Conservation (phyloP, 2,329 filamentous ascomycete species). For the Fusarium lateritium region DNA sequence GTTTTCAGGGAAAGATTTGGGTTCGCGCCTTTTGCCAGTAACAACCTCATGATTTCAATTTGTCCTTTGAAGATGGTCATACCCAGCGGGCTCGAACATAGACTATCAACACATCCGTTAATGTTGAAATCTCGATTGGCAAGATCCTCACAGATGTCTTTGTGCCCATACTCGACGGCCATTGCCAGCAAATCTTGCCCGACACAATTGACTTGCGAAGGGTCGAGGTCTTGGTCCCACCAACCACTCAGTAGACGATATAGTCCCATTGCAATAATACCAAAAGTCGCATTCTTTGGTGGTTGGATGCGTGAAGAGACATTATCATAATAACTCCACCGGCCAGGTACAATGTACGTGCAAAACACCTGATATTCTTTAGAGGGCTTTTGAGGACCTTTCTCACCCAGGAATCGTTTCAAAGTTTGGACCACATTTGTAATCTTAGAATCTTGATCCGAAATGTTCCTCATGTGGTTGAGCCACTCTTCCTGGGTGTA, state of each 20-base stretch:
- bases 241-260: conserved; percentile 2
- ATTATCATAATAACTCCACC: too few relatives aligned
- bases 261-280: background rate
- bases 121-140: background rate
- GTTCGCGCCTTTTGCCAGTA: conserved; percentile 5
- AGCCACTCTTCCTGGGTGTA: too few relatives aligned
- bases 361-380: background rate
- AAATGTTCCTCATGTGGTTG: too few relatives aligned
- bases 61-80: background rate
- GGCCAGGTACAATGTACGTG: background rate
- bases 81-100: background rate
- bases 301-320: too few relatives aligned
- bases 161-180: background rate
- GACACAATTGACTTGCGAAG: background rate
- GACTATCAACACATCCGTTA: background rate
- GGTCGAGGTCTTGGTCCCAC: conserved; percentile 5
- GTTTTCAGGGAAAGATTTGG: too few relatives aligned
- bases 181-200: conserved; percentile 1
- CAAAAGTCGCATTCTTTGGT: background rate
- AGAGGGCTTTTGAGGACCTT: background rate
- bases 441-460: too few relatives aligned
- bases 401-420: background rate
- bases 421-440: background rate
- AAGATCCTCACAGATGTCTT: conserved; percentile 1
- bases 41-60: background rate